Conservation (phyloP, 176 grass and related monocot species). For the Ananas comosus region DNA sequence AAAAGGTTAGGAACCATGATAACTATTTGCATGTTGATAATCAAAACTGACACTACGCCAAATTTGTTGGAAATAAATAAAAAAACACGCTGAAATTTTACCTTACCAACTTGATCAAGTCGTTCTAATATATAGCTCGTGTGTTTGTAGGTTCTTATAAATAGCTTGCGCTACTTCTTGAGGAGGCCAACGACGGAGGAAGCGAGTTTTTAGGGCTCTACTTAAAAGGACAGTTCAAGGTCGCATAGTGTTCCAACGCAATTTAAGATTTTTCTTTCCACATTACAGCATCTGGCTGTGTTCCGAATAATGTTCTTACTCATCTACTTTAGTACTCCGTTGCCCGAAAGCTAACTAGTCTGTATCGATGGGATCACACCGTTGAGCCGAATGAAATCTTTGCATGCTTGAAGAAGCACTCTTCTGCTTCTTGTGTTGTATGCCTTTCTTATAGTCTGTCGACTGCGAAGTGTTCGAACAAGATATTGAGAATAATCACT, state of each 20-base stretch:
- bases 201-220: slow-evolving; percentile 48
- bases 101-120: too few relatives aligned
- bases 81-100: too few relatives aligned
- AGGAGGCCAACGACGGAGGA: slow-evolving; percentile 90
- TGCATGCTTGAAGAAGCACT: too few relatives aligned
- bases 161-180: slow-evolving; percentile 95
- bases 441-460: too few relatives aligned
- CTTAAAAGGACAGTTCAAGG: not conserved
- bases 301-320: not conserved
- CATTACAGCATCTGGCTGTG: not conserved
- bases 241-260: not conserved
- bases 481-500: too few relatives aligned
- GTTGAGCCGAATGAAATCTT: too few relatives aligned
- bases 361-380: not conserved
- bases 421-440: too few relatives aligned
- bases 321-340: not conserved
- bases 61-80: too few relatives aligned
- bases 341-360: not conserved
- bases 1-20: too few relatives aligned
- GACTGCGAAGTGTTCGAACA: too few relatives aligned
- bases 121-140: not conserved
- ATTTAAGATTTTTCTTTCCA: not conserved
- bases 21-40: too few relatives aligned
- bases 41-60: too few relatives aligned
- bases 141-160: slow-evolving; percentile 64